Percentiles rank a stretch among this genome's conserved stretches.
Conservation (phyloP, 1,284 basidiomycete genomes). For the Coriolopsis trogii region DNA sequence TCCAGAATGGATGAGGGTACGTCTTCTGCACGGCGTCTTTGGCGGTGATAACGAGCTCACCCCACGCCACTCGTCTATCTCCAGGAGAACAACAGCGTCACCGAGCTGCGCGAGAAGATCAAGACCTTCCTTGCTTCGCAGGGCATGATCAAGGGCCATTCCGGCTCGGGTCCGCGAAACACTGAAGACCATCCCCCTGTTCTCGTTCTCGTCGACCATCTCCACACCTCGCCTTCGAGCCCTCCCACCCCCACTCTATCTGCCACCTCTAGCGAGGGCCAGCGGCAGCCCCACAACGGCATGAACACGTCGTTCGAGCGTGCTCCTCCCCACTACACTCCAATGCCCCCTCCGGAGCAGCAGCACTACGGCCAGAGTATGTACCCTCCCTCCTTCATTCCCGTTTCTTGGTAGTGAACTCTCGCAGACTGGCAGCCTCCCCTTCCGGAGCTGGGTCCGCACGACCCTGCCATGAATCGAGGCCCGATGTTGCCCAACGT, state of each 20-base stretch:
- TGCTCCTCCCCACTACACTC: conserved; percentile 35
- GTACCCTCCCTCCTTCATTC: conserved; percentile 29
- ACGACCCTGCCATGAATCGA: conserved; percentile 38
- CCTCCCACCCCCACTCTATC: conserved; percentile 57
- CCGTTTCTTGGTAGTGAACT: conserved; percentile 32
- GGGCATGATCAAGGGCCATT: conserved; percentile 85
- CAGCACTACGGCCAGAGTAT: conserved; percentile 34
- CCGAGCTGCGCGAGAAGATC: conserved; percentile 71
- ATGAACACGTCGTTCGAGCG: conserved; percentile 47
- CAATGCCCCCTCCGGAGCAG: conserved; percentile 31
- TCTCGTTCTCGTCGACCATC: conserved; percentile 54
- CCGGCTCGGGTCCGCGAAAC: conserved; percentile 61
- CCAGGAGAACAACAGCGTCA: conserved; percentile 71
- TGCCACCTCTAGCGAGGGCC: conserved; percentile 45
- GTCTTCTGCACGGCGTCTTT: conserved; percentile 25
- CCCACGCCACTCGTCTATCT: conserved; percentile 15
- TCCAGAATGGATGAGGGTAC: conserved; percentile 81
- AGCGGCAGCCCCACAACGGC: conserved; percentile 36
- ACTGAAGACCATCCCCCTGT: conserved; percentile 56
- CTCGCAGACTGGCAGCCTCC: conserved; percentile 35
- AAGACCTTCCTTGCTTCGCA: conserved; percentile 76
- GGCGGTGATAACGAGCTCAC: conserved; percentile 16
- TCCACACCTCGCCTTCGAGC: conserved; percentile 50
- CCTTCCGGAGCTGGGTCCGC: conserved; percentile 42
- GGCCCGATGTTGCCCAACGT: conserved; percentile 38